Evolutionary conservation across 108 stramenopile genomes (phyloP), one percentile per base, ranked within the genome.

Genomic region (Nitzschia sp.): DNA sequence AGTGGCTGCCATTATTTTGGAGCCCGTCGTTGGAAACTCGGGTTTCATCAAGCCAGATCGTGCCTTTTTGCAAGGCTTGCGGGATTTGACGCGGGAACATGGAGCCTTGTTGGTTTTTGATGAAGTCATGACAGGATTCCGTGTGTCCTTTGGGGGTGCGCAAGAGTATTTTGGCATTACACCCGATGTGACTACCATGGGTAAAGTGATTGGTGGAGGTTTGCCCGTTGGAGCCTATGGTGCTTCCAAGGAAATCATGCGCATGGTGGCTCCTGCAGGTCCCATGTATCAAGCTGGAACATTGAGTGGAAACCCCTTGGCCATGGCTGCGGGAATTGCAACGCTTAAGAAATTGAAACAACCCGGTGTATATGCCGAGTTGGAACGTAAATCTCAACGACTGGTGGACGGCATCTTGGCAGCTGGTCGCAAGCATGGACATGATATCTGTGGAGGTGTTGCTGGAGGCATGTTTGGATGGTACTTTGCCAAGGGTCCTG

Each of bases 121-220:
- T 79, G 97, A 98, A 83, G 97, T 98, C 68, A 98, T 98, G 97
- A 98, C 97, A 59, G 97, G 97, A 67, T 98, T 98, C 94, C 96
- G 97, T 71, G 90, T 98, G 41, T 54, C 96, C 37, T 98, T 96
- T 74, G 97, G 97, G 43, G 95, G 97, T 53, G 97, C 96, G 7
- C 97, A 97, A 78, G 69, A 89, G 76, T 96, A 97, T 76, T 98
- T 97, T 69, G 96, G 97, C 46, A 83, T 98, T 57, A 95, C 93
- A 37, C 97, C 97, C 14, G 97, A 98, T 90, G 84, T 98, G 41
- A 98, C 97, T 54, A 98, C 97, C 66, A 94, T 98, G 96, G 97
- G 97, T 65, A 98, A 98, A 83, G 97, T 98, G 22, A 98, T 98
- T 75, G 97, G 97, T 72, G 97, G 97, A 17, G 97, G 97, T 51